These are phyloP conservation scores for Cicer yamashitae DNA, from an alignment of 306 rosid species.

Conservation along the genomic window DNA sequence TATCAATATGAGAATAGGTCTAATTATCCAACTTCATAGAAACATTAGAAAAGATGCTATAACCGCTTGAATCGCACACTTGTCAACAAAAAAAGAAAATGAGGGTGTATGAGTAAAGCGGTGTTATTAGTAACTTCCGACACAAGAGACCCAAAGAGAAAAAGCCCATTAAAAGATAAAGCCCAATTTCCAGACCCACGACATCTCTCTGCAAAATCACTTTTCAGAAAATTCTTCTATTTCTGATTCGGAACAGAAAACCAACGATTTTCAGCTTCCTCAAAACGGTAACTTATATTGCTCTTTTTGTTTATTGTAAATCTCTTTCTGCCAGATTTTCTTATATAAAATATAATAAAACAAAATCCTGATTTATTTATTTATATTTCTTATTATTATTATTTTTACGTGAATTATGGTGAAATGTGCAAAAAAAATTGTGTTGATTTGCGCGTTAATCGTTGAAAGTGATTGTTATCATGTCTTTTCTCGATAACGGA, in stretches of 20 bases:
- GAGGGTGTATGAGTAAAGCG: no score
- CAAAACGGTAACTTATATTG: slow-evolving; percentile 38
- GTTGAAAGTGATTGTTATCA: slow-evolving; percentile 5
- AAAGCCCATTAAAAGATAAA: not conserved
- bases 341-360: not conserved
- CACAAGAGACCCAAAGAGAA: not conserved
- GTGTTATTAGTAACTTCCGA: not conserved
- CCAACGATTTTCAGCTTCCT: slow-evolving; percentile 47
- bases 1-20: no score
- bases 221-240: slow-evolving; percentile 26
- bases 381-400: not conserved
- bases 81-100: not conserved
- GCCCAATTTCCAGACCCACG: slow-evolving; percentile 38
- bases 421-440: slow-evolving; percentile 35
- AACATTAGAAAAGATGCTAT: no score
- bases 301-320: slow-evolving; percentile 5
- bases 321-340: not conserved
- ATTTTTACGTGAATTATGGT: slow-evolving; percentile 17
- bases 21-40: no score
- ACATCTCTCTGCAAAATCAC: slow-evolving; percentile 40
- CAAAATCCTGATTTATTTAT: not conserved
- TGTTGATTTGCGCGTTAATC: slow-evolving; percentile 33
- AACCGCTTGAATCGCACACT: no score
- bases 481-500: slow-evolving; percentile 19
- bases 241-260: slow-evolving; percentile 38